A percentile compares a stretch with the other conserved stretches of the same genome.
phyloP scores from a whole-genome alignment of 805 yeast species.

The Nematodospora valgi region DNA sequence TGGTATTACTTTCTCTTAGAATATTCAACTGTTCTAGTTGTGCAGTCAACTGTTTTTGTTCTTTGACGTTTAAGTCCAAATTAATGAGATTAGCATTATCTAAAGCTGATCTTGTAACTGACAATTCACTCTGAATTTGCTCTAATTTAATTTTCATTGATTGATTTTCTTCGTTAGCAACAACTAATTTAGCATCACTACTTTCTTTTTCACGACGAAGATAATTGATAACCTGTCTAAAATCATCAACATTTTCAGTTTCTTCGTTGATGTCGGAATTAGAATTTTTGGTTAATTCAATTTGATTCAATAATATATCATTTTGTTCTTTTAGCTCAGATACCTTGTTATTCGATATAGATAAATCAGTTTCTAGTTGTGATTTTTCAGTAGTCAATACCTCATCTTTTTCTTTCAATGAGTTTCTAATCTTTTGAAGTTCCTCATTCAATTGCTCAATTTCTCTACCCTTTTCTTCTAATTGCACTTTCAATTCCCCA shows the following conservation, averaged over 20 bases:
- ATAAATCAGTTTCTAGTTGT: constrained; percentile 32
- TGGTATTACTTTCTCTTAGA: constrained; percentile 63
- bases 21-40: constrained; percentile 61
- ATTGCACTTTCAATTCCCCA: constrained; percentile 15
- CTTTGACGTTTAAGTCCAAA: constrained; percentile 25
- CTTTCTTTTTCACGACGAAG: constrained; percentile 76
- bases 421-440: constrained; percentile 10
- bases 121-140: constrained; percentile 45
- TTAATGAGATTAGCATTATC: constrained; percentile 17
- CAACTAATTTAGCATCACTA: constrained; percentile 48
- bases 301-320: constrained; percentile 61
- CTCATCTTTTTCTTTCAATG: constrained; percentile 17
- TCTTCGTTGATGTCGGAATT: constrained; percentile 9
- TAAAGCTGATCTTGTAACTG: constrained; percentile 33
- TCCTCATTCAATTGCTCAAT: constrained; percentile 10
- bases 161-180: constrained; percentile 47
- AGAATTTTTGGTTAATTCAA: constrained; percentile 39
- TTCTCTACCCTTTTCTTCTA: constrained; percentile 13
- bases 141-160: constrained; percentile 50
- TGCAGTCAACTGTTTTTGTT: constrained; percentile 45
- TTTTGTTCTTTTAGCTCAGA: constrained; percentile 67
- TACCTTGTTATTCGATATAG: constrained; percentile 40
- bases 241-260: constrained; percentile 9
- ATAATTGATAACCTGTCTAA: constrained; percentile 52
- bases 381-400: constrained; percentile 19